These are phyloP conservation scores for Prinsepia uniflora DNA, from an alignment of 306 rosid species.

Conservation along the genomic window DNA sequence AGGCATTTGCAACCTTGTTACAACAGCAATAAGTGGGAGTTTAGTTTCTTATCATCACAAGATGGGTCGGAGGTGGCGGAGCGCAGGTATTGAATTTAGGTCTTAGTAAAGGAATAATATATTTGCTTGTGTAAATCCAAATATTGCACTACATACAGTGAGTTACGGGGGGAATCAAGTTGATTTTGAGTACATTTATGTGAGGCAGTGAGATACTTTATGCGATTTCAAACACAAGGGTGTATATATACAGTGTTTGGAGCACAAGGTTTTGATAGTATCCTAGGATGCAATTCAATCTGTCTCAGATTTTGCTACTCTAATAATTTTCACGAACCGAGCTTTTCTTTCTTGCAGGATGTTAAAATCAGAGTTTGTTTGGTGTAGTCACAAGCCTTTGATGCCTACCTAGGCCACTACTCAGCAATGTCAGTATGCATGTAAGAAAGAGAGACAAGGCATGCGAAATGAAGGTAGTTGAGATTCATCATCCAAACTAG, in stretches of 20 bases:
- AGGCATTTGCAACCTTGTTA: constrained; percentile 65
- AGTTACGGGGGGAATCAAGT: too few species aligned
- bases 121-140: too few species aligned
- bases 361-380: constrained; percentile 49
- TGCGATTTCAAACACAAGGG: constrained; percentile 65
- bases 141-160: too few species aligned
- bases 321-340: too few species aligned
- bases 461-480: constrained; percentile 79
- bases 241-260: too few species aligned
- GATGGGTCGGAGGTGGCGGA: constrained; percentile 94
- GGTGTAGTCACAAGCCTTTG: constrained; percentile 92
- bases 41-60: constrained; percentile 68
- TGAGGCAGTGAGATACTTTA: constrained; percentile 84
- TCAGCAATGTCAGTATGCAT: constrained; percentile 53
- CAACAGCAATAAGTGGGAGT: constrained; percentile 83
- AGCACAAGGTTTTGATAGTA: too few species aligned
- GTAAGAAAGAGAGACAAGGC: constrained; percentile 94
- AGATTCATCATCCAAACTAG: constrained; percentile 30
- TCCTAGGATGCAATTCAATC: too few species aligned
- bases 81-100: constrained; percentile 56
- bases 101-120: too few species aligned
- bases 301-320: too few species aligned
- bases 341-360: constrained; percentile 27
- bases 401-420: constrained; percentile 79
- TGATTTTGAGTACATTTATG: neutral